Evolutionary conservation across 345 rosid genomes (phyloP), one percentile per base, ranked within the genome.

Genomic region (Populus ilicifolia): DNA sequence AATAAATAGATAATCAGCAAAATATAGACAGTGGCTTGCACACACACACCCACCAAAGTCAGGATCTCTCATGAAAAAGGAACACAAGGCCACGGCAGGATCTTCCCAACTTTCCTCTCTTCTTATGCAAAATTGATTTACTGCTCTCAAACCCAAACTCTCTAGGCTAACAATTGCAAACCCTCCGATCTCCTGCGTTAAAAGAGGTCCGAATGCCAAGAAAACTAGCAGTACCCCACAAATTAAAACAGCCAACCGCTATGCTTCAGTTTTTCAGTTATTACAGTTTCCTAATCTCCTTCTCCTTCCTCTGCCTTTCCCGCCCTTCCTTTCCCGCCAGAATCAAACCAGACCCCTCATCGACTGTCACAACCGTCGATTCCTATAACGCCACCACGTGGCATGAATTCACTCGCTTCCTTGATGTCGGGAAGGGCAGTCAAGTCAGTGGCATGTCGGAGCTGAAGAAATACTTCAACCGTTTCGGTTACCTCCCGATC

Each of bases 381-480:
- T 50, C 73, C 38, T 11, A 35, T 2, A 23, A 73, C 78, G 81
- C 77, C 61, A 88, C 87, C 86, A 91, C 97, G 64, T 93, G 97
- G 99, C 87, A 73, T n/a, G 83, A 85, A 20, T 96, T 96, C 76
- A 65, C 77, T 41, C 94, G 89, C 78, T 86, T 92, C 72, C 84
- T 89, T 0, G 96, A 93, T 63, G 93, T 88, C 71, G 91, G 84
- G 36, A 71, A 78, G 73, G 98, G 98, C 5, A 87, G 89, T 88
- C 84, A 83, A 66, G 88, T 91, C 76, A 79, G 52, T 67, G 98
- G 99, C 85, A 92, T 96, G 81, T 89, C 94, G 0, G 94, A 92
- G 74, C 93, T 96, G 68, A 96, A 96, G 87, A 81, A 79, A 18
- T 96, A 93, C 86, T 91, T 96, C 71, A 80, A 81, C 82, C 91